Percentiles rank a stretch among this genome's conserved stretches.
Conservation (phyloP, 202 grass and related monocot species). For the Panicum virgatum region DNA sequence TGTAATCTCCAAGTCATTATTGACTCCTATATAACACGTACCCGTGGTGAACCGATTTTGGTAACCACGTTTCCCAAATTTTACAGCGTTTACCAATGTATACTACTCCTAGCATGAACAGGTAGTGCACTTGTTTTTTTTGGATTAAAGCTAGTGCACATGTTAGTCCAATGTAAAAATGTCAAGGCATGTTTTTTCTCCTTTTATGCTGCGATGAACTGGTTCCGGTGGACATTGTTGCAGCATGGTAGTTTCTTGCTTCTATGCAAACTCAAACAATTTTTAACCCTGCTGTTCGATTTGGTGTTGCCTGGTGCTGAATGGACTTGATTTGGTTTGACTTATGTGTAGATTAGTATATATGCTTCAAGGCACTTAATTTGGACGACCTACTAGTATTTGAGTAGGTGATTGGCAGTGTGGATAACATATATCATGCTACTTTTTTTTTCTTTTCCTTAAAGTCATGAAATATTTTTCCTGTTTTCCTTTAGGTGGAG, state of each 20-base stretch:
- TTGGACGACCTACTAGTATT: too few species aligned
- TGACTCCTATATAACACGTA: too few species aligned
- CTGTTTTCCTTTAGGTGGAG: slow-evolving; percentile 69
- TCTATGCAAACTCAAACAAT: neutral
- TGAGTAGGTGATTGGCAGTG: too few species aligned
- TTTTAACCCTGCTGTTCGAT: neutral
- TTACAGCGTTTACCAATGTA: too few species aligned
- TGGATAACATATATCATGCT: neutral
- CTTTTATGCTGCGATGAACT: neutral
- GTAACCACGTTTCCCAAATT: too few species aligned
- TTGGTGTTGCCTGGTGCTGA: neutral
- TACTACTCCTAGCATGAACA: too few species aligned
- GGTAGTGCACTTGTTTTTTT: too few species aligned
- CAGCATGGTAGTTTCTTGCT: neutral
- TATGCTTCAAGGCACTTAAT: too few species aligned
- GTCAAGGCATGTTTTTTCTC: neutral
- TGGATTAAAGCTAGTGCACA: too few species aligned
- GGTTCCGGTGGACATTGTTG: neutral
- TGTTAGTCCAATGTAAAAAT: neutral
- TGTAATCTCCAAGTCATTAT: too few species aligned
- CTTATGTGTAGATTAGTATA: slow-evolving; percentile 18
- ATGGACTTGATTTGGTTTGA: neutral
- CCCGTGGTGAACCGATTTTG: too few species aligned
- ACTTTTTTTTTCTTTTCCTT: neutral
- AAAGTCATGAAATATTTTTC: slow-evolving; percentile 7